Percentiles rank a stretch among this genome's conserved stretches.
These are phyloP conservation scores for Pezicula neosporulosa DNA, from an alignment of 2,329 filamentous ascomycete species.

Conservation along the genomic window DNA sequence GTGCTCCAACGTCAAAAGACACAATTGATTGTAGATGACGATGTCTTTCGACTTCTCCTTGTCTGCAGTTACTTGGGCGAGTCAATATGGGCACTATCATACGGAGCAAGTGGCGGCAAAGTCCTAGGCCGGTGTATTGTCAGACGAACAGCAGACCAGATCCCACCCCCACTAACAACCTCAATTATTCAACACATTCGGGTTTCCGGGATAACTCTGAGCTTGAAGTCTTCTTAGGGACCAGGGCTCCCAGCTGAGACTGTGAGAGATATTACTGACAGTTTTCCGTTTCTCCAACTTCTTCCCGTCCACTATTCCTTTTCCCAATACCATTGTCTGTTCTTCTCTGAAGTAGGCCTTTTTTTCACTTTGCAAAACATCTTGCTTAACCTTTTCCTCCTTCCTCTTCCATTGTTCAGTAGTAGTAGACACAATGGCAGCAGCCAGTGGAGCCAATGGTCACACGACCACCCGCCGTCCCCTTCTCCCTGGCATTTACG, in stretches of 20 bases:
- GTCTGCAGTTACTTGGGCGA: too few species aligned
- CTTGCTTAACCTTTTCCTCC: neutral
- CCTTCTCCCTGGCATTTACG: conserved; percentile 80
- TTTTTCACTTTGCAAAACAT: too few species aligned
- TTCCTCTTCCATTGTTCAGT: neutral
- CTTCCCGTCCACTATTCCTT: too few species aligned
- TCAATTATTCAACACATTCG: neutral
- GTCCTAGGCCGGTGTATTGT: neutral
- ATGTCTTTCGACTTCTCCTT: too few species aligned
- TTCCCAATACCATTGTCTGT: too few species aligned
- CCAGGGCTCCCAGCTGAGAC: too few species aligned
- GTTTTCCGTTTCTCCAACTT: too few species aligned
- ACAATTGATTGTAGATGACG: too few species aligned
- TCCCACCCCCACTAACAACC: neutral
- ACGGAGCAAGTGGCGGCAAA: neutral
- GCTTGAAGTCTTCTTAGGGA: too few species aligned
- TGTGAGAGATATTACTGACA: too few species aligned
- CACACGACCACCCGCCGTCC: conserved; percentile 43
- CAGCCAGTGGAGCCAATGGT: conserved; percentile 23
- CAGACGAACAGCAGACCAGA: neutral
- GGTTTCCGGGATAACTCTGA: neutral
- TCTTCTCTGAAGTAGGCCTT: too few species aligned
- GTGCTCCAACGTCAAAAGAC: too few species aligned
- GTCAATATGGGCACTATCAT: neutral
- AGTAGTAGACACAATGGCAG: neutral